Base-by-base conservation (phyloP, 2,329 filamentous ascomycete genomes). In the Hypoxylon sp. region DNA sequence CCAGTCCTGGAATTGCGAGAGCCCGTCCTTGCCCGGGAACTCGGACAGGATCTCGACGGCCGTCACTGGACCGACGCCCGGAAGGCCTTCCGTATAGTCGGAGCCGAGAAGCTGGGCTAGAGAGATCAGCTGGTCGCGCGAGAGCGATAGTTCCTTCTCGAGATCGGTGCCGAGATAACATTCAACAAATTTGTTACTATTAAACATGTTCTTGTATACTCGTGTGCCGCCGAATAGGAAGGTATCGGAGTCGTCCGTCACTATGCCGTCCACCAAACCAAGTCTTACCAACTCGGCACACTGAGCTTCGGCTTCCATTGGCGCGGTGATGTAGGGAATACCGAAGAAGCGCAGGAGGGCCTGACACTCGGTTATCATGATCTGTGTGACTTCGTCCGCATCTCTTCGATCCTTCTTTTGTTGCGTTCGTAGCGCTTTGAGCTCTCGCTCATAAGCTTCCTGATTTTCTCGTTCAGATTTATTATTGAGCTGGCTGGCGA, bases 151-250 rank as follows among this genome's bases (percentile, higher is more conserved):
- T 68, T 99, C 96, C 67, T 90, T 90, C 69, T 96, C 91, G 0
- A 99, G 80, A 69, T 99, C 95, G 0, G 79, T 81, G 2, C 87
- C 78, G 8, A 99, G 83, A 72, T 98, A 99, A 76, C 95, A 98
- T 77, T 99, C 95, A 37, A 99, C 95, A 68, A 92, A 96, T 73
- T 99, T 99, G 74, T 95, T 95, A 68, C 92, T 89, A 75, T 97
- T 99, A 81, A 99, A 99, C 92, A 99, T 96, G 79, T 99, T 99
- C 75, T 99, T 99, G 81, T 99, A 99, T 18, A 99, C 90, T 15
- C 94, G 84, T 0, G 92, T 99, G 31, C 95, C 96, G 15, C 95
- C 96, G 73, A 99, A 99, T 0, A 99, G 83, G 70, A 99, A 99
- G 0, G 89, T 96, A 78, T 99, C 95, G 2, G 90, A 96, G 72